These are phyloP conservation scores for Micractinium conductrix DNA, from an alignment of 139 green algal species.

Conservation along the genomic window DNA sequence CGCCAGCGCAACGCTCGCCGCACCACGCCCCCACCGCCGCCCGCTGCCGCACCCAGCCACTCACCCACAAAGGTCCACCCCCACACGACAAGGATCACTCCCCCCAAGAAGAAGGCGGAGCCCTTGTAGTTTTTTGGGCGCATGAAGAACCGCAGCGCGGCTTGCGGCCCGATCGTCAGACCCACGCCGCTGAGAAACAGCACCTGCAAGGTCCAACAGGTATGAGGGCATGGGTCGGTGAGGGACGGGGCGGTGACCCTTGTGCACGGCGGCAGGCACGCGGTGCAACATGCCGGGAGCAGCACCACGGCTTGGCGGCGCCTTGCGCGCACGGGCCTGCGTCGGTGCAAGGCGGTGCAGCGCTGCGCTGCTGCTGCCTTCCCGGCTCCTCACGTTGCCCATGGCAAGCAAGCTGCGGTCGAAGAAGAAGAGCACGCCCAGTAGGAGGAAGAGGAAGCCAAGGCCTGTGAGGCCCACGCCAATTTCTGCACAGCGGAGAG, in stretches of 20 bases:
- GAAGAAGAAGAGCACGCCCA: slow-evolving; percentile 97
- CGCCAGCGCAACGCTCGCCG: no score
- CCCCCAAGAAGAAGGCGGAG: slow-evolving; percentile 85
- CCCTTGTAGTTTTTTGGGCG: slow-evolving; percentile 89
- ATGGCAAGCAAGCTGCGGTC: slow-evolving; percentile 96
- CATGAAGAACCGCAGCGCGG: slow-evolving; percentile 91
- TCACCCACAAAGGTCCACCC: slow-evolving; percentile 88
- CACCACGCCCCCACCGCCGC: background rate
- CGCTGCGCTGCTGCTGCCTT: no score
- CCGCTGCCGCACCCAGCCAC: background rate
- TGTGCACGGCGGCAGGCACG: background rate
- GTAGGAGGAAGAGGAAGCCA: slow-evolving; percentile 91
- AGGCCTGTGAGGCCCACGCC: slow-evolving; percentile 95
- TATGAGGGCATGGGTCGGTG: background rate
- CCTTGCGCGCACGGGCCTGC: no score
- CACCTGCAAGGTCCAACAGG: slow-evolving; percentile 63
- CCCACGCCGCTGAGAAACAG: slow-evolving; percentile 91
- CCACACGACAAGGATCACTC: slow-evolving; percentile 84
- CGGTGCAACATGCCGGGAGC: background rate
- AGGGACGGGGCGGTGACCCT: background rate
- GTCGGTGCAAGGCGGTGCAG: no score
- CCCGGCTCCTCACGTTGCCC: slow-evolving; percentile 93
- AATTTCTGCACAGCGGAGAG: slow-evolving; percentile 83
- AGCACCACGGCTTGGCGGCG: background rate
- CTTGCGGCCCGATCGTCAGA: slow-evolving; percentile 88